Evolutionary conservation across 2,329 filamentous ascomycete species (phyloP), one percentile per base, ranked within the genome.

Genomic region (Fusarium austroafricanum): DNA sequence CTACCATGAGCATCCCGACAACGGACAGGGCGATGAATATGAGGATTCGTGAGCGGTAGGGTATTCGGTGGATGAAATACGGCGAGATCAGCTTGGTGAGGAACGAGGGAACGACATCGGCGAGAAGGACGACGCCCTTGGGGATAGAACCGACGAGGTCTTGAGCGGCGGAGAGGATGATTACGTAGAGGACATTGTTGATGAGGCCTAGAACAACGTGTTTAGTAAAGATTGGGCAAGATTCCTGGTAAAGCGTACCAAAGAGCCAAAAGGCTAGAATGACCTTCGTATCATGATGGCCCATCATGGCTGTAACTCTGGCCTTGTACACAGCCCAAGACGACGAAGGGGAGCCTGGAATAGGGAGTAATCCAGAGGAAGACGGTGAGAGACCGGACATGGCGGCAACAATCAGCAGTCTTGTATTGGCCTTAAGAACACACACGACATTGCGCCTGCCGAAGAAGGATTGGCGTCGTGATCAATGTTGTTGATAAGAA

Each of bases 101-200:
- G 79, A 99, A 97, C 12, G 92, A 94, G 3, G 96, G 96, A 21
- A 97, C 83, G 55, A 98, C 93, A 78, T 97, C 94, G 77, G 94
- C 94, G 65, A 98, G 92, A 55, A 98, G 90, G 55, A 99, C 95
- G 57, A 96, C 87, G 72, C 92, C 93, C 79, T 98, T 98, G 49
- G 96, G 96, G 2, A 97, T 85, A 31, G 92, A 90, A 35, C 95
- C 95, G 72, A 98, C 96, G 65, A 99, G 92, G 75, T 99, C 96
- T 74, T 97, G 92, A 5, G 96, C 96, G 35, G 96, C 92, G 29
- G 94, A 96, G 74, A 99, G 91, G 76, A 98, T 96, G 78, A 98
- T 92, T 56, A 98, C 95, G 80, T 97, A 98, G 81, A 97, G 91
- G 71, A 98, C 93, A 82, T 98, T 98, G 81, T 99, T 98, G 77